A percentile compares a stretch with the other conserved stretches of the same genome.
Conservation (phyloP, 1,284 basidiomycete species). For the Tetrapyrgos nigripes region DNA sequence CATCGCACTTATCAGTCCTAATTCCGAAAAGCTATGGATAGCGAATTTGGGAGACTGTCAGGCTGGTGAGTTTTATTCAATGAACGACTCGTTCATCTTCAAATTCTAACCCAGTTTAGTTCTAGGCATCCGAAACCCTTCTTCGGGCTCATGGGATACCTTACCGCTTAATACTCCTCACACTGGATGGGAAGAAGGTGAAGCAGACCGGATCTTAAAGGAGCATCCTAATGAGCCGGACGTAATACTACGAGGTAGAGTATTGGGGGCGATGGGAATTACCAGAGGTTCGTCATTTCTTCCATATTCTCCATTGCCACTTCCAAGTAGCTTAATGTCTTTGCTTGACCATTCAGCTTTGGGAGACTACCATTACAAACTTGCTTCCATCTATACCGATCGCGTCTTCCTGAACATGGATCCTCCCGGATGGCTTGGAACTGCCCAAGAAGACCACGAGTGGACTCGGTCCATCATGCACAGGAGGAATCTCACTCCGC, state of each 20-base stretch:
- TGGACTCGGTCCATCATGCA: conserved; percentile 24
- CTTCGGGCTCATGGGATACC: conserved; percentile 31
- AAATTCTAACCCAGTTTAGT: too few species aligned
- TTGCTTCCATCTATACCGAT: conserved; percentile 38
- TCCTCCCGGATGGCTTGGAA: conserved; percentile 21
- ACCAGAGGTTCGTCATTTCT: conserved; percentile 36
- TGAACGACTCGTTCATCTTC: too few species aligned
- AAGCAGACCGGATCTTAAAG: conserved; percentile 34
- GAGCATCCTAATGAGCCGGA: conserved; percentile 42
- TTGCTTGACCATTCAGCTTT: conserved; percentile 28
- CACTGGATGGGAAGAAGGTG: conserved; percentile 35
- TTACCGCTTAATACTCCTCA: conserved; percentile 37
- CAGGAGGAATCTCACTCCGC: conserved; percentile 37
- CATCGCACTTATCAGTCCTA: conserved; percentile 38
- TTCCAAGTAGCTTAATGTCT: not conserved
- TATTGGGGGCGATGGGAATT: conserved; percentile 40
- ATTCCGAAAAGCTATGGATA: conserved; percentile 39
- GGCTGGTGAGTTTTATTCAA: conserved; percentile 31
- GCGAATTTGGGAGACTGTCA: conserved; percentile 46
- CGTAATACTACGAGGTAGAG: conserved; percentile 32
- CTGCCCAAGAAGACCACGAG: conserved; percentile 7
- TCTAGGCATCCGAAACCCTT: conserved; percentile 29
- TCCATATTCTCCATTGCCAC: not conserved
- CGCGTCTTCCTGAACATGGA: conserved; percentile 37
- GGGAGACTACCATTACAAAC: conserved; percentile 44